Evolutionary conservation across 495 filamentous ascomycete species (phyloP), one percentile per base, ranked within the genome.

Genomic region (Oleoguttula mirabilis): DNA sequence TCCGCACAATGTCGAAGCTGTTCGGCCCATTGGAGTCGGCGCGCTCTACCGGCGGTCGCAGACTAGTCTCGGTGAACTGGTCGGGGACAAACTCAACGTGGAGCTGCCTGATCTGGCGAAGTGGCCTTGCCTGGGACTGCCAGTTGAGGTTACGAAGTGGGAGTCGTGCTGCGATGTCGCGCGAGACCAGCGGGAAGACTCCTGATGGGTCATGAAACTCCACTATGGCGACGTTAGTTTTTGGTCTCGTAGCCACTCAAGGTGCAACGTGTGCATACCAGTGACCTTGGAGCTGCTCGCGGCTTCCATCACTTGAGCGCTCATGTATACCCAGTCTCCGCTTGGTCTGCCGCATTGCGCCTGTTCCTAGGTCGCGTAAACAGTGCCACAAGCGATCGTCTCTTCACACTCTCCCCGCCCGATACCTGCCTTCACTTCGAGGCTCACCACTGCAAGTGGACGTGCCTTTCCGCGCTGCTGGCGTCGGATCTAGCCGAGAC

Each of bases 111-210:
- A 98, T 96, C 20, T 88, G 93, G 36, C 90, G 78, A 28, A 94
- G 66, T 8, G 92, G 88, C 8, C 90, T 80, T 20, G 78, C 79
- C 34, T 90, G 81, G 5, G 92, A 94, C 60, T 94, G 90, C 90
- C 90, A 98, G 57, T 95, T 82, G 33, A 98, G 77, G 57, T 94
- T 88, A 40, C 77, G 79, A n/a, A 98, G 69, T 10, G 90, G 90
- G 3, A 98, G 71, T 31, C 85, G 79, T 36, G 78, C 64, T 32
- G 80, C 72, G 43, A 96, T 69, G 43, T 84, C 70, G 1, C 80
- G 68, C 8, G 82, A 79, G n/a, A 96, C 64, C 14, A 83, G 69
- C 42, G 81, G 75, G 55, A 86, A 96, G 37, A 94, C 70, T 38
- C 80, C 81, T 48, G 79, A 81, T 11, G 92, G 88, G 61, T 98